Evolutionary conservation across 495 filamentous ascomycete genomes (phyloP).

Genomic region (Annulohypoxylon bovei): DNA sequence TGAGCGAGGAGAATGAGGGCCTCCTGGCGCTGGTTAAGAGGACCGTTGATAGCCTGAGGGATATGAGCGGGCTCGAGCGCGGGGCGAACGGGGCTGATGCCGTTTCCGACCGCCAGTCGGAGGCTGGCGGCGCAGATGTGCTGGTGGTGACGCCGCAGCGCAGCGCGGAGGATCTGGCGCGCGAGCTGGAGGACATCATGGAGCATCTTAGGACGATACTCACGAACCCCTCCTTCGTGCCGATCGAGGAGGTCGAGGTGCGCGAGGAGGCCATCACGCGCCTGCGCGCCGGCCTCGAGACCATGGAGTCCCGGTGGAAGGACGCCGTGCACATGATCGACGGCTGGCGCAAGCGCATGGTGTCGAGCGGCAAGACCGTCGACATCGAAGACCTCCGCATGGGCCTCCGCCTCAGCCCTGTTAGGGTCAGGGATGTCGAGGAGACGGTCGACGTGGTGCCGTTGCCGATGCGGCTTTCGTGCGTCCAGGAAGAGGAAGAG

Average conservation of each 20-base stretch:
- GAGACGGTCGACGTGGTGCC: constrained; percentile 53
- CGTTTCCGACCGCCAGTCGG: constrained; percentile 51
- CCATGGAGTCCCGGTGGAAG: constrained; percentile 89
- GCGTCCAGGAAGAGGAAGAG: constrained; percentile 53
- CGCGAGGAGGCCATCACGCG: constrained; percentile 89
- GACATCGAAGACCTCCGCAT: constrained; percentile 84
- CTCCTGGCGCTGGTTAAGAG: constrained; percentile 77
- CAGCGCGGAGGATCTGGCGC: constrained; percentile 73
- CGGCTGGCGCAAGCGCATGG: constrained; percentile 87
- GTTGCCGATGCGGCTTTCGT: constrained; percentile 50
- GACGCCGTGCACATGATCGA: constrained; percentile 93
- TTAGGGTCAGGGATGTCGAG: constrained; percentile 63
- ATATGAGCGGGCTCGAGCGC: constrained; percentile 79
- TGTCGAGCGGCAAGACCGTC: constrained; percentile 78
- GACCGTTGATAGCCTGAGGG: constrained; percentile 75
- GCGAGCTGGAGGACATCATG: constrained; percentile 76
- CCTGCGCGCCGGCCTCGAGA: constrained; percentile 85
- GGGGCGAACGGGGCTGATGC: constrained; percentile 34
- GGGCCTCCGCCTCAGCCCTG: constrained; percentile 73
- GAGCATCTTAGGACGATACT: constrained; percentile 82
- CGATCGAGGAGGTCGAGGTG: constrained; percentile 90
- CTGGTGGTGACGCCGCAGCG: constrained; percentile 61
- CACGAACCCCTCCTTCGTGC: constrained; percentile 95
- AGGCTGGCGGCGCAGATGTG: constrained; percentile 49
- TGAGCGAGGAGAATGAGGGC: constrained; percentile 94